Evolutionary conservation across 2,329 filamentous ascomycete genomes (phyloP).

Genomic region (Aspergillus tamarii): DNA sequence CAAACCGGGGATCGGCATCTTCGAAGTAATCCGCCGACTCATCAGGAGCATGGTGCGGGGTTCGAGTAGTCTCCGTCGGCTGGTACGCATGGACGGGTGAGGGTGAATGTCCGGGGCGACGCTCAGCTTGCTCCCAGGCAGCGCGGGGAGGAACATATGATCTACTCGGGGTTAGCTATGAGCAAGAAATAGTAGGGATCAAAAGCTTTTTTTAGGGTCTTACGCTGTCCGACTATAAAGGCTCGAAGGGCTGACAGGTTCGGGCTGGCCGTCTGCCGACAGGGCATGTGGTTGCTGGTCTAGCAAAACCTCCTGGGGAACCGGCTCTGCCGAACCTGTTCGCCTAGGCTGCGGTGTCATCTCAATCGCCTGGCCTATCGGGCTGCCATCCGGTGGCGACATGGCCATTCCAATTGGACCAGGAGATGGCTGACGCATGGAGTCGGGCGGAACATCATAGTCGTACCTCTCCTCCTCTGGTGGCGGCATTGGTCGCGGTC

Average conservation of each 20-base stretch:
- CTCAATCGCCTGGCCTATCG: conserved; percentile 71
- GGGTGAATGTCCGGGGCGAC: conserved; percentile 16
- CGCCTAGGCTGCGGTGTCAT: conserved; percentile 74
- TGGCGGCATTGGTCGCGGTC: conserved; percentile 29
- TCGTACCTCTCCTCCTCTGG: conserved; percentile 31
- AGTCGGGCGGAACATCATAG: conserved; percentile 23
- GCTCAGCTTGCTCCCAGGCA: conserved; percentile 35
- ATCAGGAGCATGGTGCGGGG: conserved; percentile 33
- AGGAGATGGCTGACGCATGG: conserved; percentile 35
- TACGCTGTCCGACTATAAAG: conserved; percentile 75
- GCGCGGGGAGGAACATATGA: conserved; percentile 53
- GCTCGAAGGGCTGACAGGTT: conserved; percentile 65
- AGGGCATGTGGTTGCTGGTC: conserved; percentile 29
- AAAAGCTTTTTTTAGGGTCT: conserved; percentile 39
- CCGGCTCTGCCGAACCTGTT: conserved; percentile 23
- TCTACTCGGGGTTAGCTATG: conserved; percentile 24
- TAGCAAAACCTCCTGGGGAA: conserved; percentile 39
- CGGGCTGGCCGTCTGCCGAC: conserved; percentile 29
- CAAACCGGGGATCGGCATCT: conserved; percentile 89
- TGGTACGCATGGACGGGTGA: conserved; percentile 26
- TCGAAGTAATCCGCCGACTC: conserved; percentile 73
- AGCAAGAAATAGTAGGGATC: conserved; percentile 4
- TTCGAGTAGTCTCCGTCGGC: conserved; percentile 27
- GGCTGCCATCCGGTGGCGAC: conserved; percentile 40
- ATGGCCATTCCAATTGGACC: conserved; percentile 39